Percentiles rank a stretch among this genome's conserved stretches.
These are phyloP conservation scores for Rhizopogon vulgaris DNA, from an alignment of 768 basidiomycete species.

Conservation along the genomic window DNA sequence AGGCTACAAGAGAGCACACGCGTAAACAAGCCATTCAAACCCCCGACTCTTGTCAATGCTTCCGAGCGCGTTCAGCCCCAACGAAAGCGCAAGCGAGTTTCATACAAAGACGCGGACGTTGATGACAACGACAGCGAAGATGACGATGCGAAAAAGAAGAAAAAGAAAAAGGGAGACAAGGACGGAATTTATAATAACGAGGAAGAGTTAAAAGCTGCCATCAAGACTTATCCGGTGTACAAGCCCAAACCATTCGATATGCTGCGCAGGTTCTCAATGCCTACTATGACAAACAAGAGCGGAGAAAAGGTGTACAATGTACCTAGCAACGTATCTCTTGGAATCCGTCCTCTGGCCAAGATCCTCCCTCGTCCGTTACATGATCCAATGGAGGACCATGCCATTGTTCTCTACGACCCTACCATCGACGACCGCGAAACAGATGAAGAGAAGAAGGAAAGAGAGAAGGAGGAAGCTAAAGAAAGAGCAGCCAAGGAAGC, in stretches of 20 bases:
- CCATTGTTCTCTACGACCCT: conserved; percentile 95
- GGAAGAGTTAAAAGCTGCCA: conserved; percentile 54
- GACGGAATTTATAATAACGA: conserved; percentile 53
- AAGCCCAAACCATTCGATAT: conserved; percentile 73
- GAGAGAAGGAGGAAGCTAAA: conserved; percentile 69
- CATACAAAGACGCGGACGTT: conserved; percentile 68
- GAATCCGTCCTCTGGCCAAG: conserved; percentile 74
- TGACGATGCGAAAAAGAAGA: conserved; percentile 44
- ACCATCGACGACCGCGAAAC: conserved; percentile 92
- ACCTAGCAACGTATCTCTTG: conserved; percentile 70
- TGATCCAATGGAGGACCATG: conserved; percentile 97
- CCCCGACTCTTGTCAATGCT: conserved; percentile 45
- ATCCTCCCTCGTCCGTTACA: conserved; percentile 89
- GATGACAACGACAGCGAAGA: conserved; percentile 56
- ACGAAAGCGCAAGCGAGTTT: conserved; percentile 84
- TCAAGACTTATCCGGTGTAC: conserved; percentile 73
- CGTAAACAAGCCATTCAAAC: conserved; percentile 76
- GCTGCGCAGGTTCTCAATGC: conserved; percentile 74
- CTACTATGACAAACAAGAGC: conserved; percentile 67
- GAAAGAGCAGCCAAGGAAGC: conserved; percentile 58
- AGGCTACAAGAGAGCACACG: conserved; percentile 67
- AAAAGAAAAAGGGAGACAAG: conserved; percentile 57
- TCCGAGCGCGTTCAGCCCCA: conserved; percentile 54
- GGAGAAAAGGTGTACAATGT: conserved; percentile 54
- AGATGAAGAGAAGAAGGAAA: conserved; percentile 72